A percentile compares a stretch with the other conserved stretches of the same genome.
phyloP scores from a whole-genome alignment of 148 eudicot species.

The Arctostaphylos glauca region DNA sequence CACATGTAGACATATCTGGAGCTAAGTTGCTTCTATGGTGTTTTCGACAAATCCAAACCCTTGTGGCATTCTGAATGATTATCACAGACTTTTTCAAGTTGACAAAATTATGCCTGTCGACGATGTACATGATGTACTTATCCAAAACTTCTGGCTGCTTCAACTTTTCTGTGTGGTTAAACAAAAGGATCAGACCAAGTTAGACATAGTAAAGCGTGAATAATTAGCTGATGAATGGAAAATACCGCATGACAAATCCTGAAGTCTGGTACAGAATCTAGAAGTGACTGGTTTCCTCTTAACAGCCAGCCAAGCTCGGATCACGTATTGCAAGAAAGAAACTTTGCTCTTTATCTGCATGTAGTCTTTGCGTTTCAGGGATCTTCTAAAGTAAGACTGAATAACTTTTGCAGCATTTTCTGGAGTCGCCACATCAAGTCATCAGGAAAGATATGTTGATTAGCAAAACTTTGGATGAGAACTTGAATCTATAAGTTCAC shows the following conservation, averaged over 20 bases:
- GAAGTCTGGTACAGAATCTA: conserved; percentile 22
- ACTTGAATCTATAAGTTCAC: neutral
- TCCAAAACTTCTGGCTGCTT: conserved; percentile 30
- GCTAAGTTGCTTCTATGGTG: conserved; percentile 18
- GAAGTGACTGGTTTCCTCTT: conserved; percentile 27
- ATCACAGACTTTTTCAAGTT: conserved; percentile 41
- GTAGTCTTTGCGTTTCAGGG: conserved; percentile 35
- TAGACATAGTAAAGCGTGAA: conserved; percentile 2
- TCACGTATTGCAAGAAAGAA: conserved; percentile 40
- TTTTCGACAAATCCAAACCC: conserved; percentile 43
- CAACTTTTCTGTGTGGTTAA: conserved; percentile 34
- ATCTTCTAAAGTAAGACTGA: conserved; percentile 56
- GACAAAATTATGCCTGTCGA: conserved; percentile 58
- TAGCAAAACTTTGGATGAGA: neutral
- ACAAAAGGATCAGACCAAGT: conserved; percentile 11
- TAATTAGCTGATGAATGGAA: neutral
- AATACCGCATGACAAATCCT: conserved; percentile 30
- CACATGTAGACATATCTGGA: conserved; percentile 19
- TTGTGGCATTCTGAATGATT: conserved; percentile 52
- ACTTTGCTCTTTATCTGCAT: conserved; percentile 40
- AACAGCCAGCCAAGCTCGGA: conserved; percentile 56
- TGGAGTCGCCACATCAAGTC: conserved; percentile 28
- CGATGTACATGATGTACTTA: conserved; percentile 29
- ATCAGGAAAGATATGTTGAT: conserved; percentile 2
- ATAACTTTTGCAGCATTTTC: conserved; percentile 65